Evolutionary conservation across 2,329 filamentous ascomycete species (phyloP), one percentile per base, ranked within the genome.

Genomic region (Fusarium sp.): DNA sequence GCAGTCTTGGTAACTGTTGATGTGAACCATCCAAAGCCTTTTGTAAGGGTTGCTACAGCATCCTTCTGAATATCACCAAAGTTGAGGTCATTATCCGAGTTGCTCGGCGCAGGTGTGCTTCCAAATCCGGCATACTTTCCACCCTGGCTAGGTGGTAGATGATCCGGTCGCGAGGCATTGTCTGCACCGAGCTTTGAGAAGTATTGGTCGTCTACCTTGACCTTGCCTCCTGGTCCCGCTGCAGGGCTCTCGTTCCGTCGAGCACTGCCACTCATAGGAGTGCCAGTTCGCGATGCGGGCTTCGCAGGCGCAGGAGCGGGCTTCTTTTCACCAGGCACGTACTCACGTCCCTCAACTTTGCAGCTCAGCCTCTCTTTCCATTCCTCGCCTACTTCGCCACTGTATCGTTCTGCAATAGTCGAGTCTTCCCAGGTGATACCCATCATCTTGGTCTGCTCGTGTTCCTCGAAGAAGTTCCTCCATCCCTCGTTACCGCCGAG

Each of bases 51-150:
- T 2, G 88, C 94, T 66, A 98, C 84, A 0, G 96, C 94, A 77
- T 99, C 96, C 76, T 90, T 92, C 79, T 97, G 93, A 75, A 98
- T 88, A 55, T 98, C 95, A 55, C 96, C 91, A n/a, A 96, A 82
- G 14, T 89, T 89, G 0, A 92, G 80, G 2, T 77, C 80, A 14
- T 81, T 78, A 50, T 78, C 78, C 33, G 79, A 78, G 54, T 83
- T 79, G 51, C 83, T 78, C 19, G 87, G 83, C 54, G 83, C 84
- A 26, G 91, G 87, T 49, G 90, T 89, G 76, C 90, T 97, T 35
- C 96, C 96, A 78, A 99, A 99, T 0, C 96, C 96, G 13, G 83
- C 86, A 76, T 93, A 99, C 79, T 97, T 97, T 13, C 96, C 96
- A 62, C 96, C 96, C 78, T 97, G 95, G 63, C 86, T 95, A 0